Conservation (phyloP, 495 filamentous ascomycete genomes). For the Rusavskia elegans region DNA sequence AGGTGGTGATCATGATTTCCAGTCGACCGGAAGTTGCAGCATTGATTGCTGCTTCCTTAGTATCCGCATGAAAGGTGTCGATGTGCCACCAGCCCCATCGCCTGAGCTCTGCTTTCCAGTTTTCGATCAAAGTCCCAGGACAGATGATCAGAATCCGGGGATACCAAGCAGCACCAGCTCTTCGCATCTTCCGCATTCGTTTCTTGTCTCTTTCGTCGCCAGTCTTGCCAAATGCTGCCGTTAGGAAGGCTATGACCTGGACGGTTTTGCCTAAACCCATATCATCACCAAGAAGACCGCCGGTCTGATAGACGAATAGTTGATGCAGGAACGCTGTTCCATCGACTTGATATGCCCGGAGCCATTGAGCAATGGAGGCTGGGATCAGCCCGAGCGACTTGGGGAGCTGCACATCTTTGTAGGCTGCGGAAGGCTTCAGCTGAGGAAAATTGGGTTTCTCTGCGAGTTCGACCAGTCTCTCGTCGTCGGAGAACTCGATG, state of each 20-base stretch:
- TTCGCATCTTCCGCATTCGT: slow-evolving; percentile 79
- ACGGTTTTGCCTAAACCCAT: slow-evolving; percentile 98
- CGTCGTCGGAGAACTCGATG: slow-evolving; percentile 79
- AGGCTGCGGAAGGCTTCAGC: slow-evolving; percentile 44
- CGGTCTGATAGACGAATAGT: slow-evolving; percentile 80
- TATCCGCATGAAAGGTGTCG: slow-evolving; percentile 64
- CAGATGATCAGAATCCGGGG: slow-evolving; percentile 76
- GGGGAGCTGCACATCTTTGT: slow-evolving; percentile 59
- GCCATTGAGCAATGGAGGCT: slow-evolving; percentile 79
- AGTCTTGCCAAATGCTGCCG: slow-evolving; percentile 87
- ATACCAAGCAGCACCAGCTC: slow-evolving; percentile 50
- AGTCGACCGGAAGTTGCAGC: slow-evolving; percentile 58
- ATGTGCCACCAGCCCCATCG: slow-evolving; percentile 95
- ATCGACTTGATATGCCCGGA: slow-evolving; percentile 80
- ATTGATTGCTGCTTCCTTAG: slow-evolving; percentile 55
- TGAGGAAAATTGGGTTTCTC: slow-evolving; percentile 55
- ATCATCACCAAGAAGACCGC: slow-evolving; percentile 84
- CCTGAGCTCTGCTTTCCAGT: slow-evolving; percentile 75
- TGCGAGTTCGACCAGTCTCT: slow-evolving; percentile 40
- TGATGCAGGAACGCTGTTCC: slow-evolving; percentile 80
- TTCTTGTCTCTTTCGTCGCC: slow-evolving; percentile 79
- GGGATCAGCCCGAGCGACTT: slow-evolving; percentile 75
- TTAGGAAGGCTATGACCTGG: slow-evolving; percentile 89
- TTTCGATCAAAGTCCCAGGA: slow-evolving; percentile 73
- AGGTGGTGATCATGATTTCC: slow-evolving; percentile 91